phyloP scores from a whole-genome alignment of 139 green algal species.

The Pseudopediastrum boryanum region DNA sequence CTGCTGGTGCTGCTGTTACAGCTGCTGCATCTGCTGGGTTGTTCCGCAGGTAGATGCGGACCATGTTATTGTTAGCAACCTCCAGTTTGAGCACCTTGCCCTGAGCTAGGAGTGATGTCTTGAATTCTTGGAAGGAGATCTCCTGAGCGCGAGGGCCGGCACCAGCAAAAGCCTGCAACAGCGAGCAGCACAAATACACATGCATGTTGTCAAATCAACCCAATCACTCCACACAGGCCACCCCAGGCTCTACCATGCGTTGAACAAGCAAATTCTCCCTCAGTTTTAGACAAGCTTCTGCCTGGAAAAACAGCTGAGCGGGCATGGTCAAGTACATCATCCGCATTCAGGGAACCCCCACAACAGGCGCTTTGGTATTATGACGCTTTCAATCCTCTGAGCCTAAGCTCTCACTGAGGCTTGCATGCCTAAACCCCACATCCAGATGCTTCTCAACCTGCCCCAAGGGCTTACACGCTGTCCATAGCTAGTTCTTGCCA shows the following conservation, averaged over 20 bases:
- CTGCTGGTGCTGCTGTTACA: constrained; percentile 4
- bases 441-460: too few species aligned
- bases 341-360: neutral
- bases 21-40: neutral
- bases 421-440: too few species aligned
- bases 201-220: neutral
- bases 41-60: constrained; percentile 54
- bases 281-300: too few species aligned
- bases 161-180: constrained; percentile 4
- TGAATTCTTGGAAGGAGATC: constrained; percentile 94
- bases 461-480: too few species aligned
- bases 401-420: too few species aligned
- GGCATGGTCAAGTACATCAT: neutral
- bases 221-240: neutral
- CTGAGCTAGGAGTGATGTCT: constrained; percentile 80
- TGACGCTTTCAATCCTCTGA: too few species aligned
- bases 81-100: constrained; percentile 67
- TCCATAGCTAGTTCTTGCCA: too few species aligned
- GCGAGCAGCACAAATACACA: neutral
- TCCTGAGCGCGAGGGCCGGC: constrained; percentile 60
- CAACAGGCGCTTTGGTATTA: too few species aligned
- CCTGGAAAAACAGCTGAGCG: neutral
- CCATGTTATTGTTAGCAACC: constrained; percentile 91
- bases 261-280: too few species aligned
- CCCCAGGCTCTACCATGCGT: too few species aligned